Evolutionary conservation across 2,329 filamentous ascomycete species (phyloP).

Genomic region (Ramularia endophylla): DNA sequence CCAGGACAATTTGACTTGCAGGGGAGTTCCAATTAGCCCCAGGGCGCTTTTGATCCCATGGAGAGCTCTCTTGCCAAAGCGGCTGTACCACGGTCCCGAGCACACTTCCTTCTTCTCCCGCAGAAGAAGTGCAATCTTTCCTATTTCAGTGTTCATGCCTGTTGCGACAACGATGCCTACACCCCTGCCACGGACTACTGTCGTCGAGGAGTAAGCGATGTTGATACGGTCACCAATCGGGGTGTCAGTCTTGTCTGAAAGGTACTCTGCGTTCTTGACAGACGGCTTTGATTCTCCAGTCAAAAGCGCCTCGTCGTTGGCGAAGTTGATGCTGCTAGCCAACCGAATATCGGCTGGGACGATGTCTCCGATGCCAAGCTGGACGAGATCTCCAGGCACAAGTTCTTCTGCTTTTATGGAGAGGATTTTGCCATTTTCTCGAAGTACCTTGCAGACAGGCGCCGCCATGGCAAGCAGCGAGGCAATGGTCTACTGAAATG

Average conservation of each 20-base stretch:
- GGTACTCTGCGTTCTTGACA: constrained; percentile 25
- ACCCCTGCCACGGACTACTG: constrained; percentile 57
- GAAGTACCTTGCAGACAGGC: constrained; percentile 51
- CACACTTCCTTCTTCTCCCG: constrained; percentile 26
- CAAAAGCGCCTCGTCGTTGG: constrained; percentile 65
- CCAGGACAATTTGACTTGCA: constrained; percentile 79
- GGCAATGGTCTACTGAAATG: constrained; percentile 42
- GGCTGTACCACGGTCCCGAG: constrained; percentile 13
- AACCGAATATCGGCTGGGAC: constrained; percentile 60
- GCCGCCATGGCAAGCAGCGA: constrained; percentile 51
- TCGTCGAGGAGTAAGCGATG: constrained; percentile 59
- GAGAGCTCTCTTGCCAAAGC: constrained; percentile 37
- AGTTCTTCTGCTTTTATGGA: constrained; percentile 52
- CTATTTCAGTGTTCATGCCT: constrained; percentile 60
- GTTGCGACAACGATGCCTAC: constrained; percentile 53
- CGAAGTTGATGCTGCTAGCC: constrained; percentile 64
- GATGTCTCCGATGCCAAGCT: constrained; percentile 59
- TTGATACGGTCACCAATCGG: constrained; percentile 59
- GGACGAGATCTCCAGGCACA: constrained; percentile 62
- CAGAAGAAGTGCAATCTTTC: constrained; percentile 52
- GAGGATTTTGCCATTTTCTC: constrained; percentile 46
- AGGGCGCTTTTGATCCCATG: constrained; percentile 45
- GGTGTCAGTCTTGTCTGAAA: constrained; percentile 34
- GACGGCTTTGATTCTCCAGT: constrained; percentile 61
- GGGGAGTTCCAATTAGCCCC: constrained; percentile 60